phyloP scores from a whole-genome alignment of 2,329 filamentous ascomycete genomes.

The Annulohypoxylon truncatum region DNA sequence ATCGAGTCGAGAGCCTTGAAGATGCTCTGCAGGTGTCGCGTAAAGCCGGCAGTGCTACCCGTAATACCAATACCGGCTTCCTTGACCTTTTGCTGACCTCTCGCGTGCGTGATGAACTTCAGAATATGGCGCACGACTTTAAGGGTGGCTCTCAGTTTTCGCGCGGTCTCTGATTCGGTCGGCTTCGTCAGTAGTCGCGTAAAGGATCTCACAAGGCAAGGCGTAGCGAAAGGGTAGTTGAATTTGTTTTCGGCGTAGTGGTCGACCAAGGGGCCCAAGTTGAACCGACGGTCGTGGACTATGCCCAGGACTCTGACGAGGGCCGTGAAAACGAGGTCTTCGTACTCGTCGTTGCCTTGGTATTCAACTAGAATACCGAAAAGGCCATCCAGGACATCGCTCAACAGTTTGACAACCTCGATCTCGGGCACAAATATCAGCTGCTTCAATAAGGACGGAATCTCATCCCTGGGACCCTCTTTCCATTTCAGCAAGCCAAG shows the following conservation, averaged over 20 bases:
- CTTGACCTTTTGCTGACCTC: conserved; percentile 87
- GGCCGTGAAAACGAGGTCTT: conserved; percentile 91
- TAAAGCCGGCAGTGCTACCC: conserved; percentile 77
- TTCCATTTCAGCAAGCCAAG: conserved; percentile 89
- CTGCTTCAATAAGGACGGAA: conserved; percentile 80
- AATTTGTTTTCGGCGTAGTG: conserved; percentile 90
- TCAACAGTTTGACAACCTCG: conserved; percentile 93
- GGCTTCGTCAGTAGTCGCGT: conserved; percentile 84
- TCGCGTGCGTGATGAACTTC: conserved; percentile 92
- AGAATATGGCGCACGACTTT: conserved; percentile 94
- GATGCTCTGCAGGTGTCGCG: conserved; percentile 83
- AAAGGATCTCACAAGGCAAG: conserved; percentile 88
- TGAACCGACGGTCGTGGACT: conserved; percentile 93
- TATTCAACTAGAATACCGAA: conserved; percentile 93
- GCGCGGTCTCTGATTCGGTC: conserved; percentile 83
- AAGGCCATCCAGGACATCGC: conserved; percentile 88
- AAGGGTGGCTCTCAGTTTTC: conserved; percentile 88
- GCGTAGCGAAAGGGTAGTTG: conserved; percentile 91
- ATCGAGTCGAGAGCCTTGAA: conserved; percentile 91
- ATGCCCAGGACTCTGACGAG: conserved; percentile 91
- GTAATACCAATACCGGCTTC: conserved; percentile 89
- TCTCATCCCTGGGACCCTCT: conserved; percentile 75
- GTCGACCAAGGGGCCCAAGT: conserved; percentile 89
- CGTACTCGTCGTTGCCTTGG: conserved; percentile 89
- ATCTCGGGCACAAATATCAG: conserved; percentile 96